phyloP scores from a whole-genome alignment of 495 filamentous ascomycete species.

The Hyaloscypha finlandica region DNA sequence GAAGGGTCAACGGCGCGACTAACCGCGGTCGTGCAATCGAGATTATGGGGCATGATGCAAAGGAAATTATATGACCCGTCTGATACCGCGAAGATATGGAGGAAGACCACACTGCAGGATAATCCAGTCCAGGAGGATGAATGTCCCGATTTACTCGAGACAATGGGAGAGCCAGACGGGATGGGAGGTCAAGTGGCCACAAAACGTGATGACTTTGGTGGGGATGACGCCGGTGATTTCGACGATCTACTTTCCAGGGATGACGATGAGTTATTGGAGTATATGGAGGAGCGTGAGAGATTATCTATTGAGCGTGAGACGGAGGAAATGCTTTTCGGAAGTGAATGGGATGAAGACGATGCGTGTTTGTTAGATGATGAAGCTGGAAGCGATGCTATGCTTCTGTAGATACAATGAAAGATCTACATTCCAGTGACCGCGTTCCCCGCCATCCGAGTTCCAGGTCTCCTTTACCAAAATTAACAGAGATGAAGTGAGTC shows the following conservation, averaged over 20 bases:
- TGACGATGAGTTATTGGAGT: slow-evolving; percentile 13
- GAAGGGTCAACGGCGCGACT: slow-evolving; percentile 1
- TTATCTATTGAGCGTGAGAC: slow-evolving; percentile 18
- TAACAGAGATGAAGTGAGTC: no score
- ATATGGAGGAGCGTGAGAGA: slow-evolving; percentile 25
- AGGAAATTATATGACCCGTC: slow-evolving; percentile 21
- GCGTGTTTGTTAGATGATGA: not conserved
- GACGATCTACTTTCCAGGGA: slow-evolving; percentile 18
- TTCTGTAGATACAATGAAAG: not conserved
- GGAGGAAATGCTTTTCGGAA: slow-evolving; percentile 27
- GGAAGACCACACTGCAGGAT: not conserved
- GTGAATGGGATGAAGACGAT: slow-evolving; percentile 10
- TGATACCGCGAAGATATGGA: slow-evolving; percentile 6
- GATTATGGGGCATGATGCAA: slow-evolving; percentile 32
- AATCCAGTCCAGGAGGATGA: not conserved
- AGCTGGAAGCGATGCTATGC: not conserved
- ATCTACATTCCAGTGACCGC: not conserved
- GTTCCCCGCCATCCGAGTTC: not conserved
- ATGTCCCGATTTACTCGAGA: slow-evolving; percentile 1
- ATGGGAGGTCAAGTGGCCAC: not conserved
- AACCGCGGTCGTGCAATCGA: slow-evolving; percentile 12
- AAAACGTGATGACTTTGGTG: not conserved
- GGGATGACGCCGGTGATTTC: slow-evolving; percentile 15
- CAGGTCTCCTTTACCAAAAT: no score
- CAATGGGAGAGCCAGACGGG: not conserved